Evolutionary conservation across 2,329 filamentous ascomycete species (phyloP).

Genomic region (Fusarium mexicanum): DNA sequence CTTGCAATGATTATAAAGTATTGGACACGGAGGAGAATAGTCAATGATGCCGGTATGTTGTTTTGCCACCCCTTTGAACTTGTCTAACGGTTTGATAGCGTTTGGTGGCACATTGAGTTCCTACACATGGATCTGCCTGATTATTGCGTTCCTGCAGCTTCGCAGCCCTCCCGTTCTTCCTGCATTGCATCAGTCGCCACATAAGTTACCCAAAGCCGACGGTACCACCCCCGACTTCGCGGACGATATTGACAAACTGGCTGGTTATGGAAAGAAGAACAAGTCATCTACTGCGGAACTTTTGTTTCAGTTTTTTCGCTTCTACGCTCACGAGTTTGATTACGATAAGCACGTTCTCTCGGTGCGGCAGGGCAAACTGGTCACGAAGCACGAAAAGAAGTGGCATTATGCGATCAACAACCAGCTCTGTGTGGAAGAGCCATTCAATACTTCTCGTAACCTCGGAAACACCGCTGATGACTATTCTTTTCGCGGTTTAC

Average conservation of each 20-base stretch:
- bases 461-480: constrained; percentile 97
- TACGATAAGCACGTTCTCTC: constrained; percentile 88
- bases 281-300: constrained; percentile 84
- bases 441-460: constrained; percentile 90
- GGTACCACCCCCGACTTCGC: constrained; percentile 82
- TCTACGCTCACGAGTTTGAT: constrained; percentile 93
- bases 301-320: constrained; percentile 95
- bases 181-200: constrained; percentile 76
- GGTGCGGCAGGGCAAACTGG: constrained; percentile 79
- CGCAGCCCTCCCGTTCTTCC: constrained; percentile 86
- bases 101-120: constrained; percentile 95
- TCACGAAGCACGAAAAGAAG: constrained; percentile 85
- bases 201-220: constrained; percentile 63
- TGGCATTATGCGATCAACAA: constrained; percentile 87
- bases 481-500: constrained; percentile 90
- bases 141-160: constrained; percentile 94
- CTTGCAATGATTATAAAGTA: constrained; percentile 97
- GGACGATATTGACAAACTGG: constrained; percentile 81
- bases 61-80: not conserved
- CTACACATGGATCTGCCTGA: constrained; percentile 99
- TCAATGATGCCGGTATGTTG: constrained; percentile 94
- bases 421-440: constrained; percentile 92
- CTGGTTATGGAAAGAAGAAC: constrained; percentile 80
- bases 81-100: constrained; percentile 61
- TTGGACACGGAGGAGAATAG: constrained; percentile 91